Base-by-base conservation (phyloP, 106 monocot species). In the Dendrobium huoshanense region DNA sequence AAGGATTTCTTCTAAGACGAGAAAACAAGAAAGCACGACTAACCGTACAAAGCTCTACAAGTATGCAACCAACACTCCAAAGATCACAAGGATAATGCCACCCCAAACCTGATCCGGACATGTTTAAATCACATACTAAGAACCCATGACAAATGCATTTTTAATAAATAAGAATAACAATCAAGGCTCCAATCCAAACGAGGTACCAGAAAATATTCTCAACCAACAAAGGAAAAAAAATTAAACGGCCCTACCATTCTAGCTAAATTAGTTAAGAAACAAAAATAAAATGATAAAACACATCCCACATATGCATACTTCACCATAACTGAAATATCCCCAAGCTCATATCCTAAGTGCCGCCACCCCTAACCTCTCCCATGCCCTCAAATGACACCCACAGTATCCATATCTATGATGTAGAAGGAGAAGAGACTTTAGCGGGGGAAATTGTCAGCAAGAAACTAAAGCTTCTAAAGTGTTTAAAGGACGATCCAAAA, bases 41-140 rank as follows among this genome's bases (percentile, higher is more conserved):
- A 27, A 95, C 98, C 85, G 78, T 85, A 75, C 88, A 92, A 59
- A 98, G 89, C 84, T 98, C 98, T 64, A 93, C 84, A 27, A 98
- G 88, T 67, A 98, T 95, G 80, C 98, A 98, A 48, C 98, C 98
- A 31, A 92, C 33, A 73, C 98, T 98, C 98, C 98, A 98, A 4
- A 98, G 58, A 86, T 98, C 98, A 76, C 98, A 98, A 72, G 98
- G 92, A 85, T 91, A 92, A 75, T 82, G 89, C 98, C 98, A 98
- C 11, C 98, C 98, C 31, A 98, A 72, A 55, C 98, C 98, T 98
- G 85, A 74, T 7, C 43, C 41, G 19, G 3, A 44, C 1, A 44
- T 37, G 40, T 44, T 44, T 74, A n/a, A 74, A 20, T 74, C 19
- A 44, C 74, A 42, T 43, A 44, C 19, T 44, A 43, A 20, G 41